Evolutionary conservation across 2,329 filamentous ascomycete species (phyloP), one percentile per base, ranked within the genome.

Genomic region (Mycogone perniciosa): DNA sequence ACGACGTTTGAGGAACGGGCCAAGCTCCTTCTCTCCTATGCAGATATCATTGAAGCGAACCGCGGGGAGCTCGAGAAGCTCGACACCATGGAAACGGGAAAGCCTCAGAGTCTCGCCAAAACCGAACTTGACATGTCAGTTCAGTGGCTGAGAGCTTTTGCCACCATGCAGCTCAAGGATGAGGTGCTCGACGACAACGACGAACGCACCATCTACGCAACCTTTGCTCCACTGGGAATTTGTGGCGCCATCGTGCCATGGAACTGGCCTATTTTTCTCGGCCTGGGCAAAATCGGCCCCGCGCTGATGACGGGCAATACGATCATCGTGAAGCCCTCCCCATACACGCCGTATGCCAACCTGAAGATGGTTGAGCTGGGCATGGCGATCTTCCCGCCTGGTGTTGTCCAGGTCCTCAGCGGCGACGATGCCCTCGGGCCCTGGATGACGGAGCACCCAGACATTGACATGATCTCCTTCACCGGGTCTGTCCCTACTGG

Each of bases 401-500:
- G 82, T 37, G 79, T 86, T 20, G 62, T 85, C 6, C 81, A 85
- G 60, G 76, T 71, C 1, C 64, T 86, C 2, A 78, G 76, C 48
- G 82, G 82, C 10, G 77, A 79, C 45, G 81, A 85, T 55, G 67
- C 74, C 50, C 75, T 85, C 8, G 82, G 81, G 6, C 79, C 77
- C 1, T 73, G 71, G 72, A 65, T 85, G 52, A 82, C 79, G 0
- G 61, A 60, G 10, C 81, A 85, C 60, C 77, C 79, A 0, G 77
- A 70, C 38, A 74, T 85, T 49, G 72, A 75, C 53, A 84, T 82
- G 71, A 76, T 85, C 64, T 74, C 71, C 1, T 93, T 93, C 59
- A 92, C 88, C 0, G 88, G 88, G 30, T 86, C 82, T 7, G 86
- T 83, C 2, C 74, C 73, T 2, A 89, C 86, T 0, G 88, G 85